These are phyloP conservation scores for Pyrus pyrifolia DNA, from an alignment of 306 rosid genomes.

Conservation along the genomic window DNA sequence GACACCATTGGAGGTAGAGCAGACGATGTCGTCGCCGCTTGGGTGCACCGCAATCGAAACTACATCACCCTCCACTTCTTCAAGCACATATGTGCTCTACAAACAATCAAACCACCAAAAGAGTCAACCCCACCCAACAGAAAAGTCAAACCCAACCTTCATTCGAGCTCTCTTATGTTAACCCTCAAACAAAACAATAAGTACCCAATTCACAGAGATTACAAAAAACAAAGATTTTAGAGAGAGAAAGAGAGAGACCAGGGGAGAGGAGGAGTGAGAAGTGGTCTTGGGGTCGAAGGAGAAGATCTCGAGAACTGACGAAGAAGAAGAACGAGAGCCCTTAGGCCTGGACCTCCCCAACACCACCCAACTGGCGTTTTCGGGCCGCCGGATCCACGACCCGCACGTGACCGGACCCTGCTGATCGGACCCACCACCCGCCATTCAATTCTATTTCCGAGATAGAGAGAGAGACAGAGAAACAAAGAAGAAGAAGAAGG, in stretches of 20 bases:
- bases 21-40: conserved; percentile 67
- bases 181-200: not conserved
- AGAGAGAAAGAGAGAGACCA: conserved; percentile 40
- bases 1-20: conserved; percentile 74
- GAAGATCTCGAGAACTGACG: conserved; percentile 64
- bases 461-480: not conserved
- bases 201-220: not conserved
- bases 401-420: conserved; percentile 74
- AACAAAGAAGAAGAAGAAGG: not conserved
- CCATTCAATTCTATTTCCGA: conserved; percentile 30
- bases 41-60: conserved; percentile 79
- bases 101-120: not conserved
- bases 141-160: not conserved
- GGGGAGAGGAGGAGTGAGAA: conserved; percentile 57
- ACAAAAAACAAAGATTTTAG: not conserved
- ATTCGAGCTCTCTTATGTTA: not conserved
- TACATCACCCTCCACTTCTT: conserved; percentile 78
- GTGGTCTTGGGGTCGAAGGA: conserved; percentile 63
- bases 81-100: conserved; percentile 65
- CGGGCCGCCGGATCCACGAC: conserved; percentile 91
- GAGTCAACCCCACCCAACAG: not conserved
- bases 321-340: conserved; percentile 47
- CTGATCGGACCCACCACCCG: conserved; percentile 40
- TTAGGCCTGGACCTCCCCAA: conserved; percentile 59
- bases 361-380: conserved; percentile 47